phyloP scores from a whole-genome alignment of 176 grass and related monocot genomes.

The Themeda triandra region DNA sequence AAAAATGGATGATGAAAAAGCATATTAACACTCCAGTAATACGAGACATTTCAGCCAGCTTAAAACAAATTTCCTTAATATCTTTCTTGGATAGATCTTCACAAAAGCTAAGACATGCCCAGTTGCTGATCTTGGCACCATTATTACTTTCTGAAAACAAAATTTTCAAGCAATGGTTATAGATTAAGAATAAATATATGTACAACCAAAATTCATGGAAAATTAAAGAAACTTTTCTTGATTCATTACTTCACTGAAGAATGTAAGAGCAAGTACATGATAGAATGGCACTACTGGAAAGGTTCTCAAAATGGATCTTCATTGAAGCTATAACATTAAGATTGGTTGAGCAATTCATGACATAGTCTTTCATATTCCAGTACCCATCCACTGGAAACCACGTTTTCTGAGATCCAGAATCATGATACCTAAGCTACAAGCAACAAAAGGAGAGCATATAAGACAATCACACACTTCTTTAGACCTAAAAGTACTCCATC shows the following conservation, averaged over 20 bases:
- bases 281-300: neutral
- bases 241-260: neutral
- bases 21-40: too few relatives aligned
- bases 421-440: constrained; percentile 54
- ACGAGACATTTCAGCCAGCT: too few relatives aligned
- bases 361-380: constrained; percentile 53
- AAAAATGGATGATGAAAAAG: too few relatives aligned
- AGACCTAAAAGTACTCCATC: neutral
- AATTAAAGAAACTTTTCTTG: neutral
- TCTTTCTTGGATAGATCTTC: too few relatives aligned
- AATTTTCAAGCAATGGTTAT: neutral
- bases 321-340: neutral
- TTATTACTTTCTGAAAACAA: neutral
- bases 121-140: too few relatives aligned
- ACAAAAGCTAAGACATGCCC: too few relatives aligned
- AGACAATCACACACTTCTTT: neutral
- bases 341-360: neutral
- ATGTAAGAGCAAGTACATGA: neutral
- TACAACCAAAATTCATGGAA: neutral
- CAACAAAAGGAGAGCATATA: neutral
- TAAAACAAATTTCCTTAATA: too few relatives aligned
- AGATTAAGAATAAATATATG: neutral
- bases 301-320: neutral
- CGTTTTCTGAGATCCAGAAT: constrained; percentile 23
- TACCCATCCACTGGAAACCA: constrained; percentile 24